Evolutionary conservation across 1,139 yeast species (phyloP).

Genomic region (Yamadazyma atmosphaerica): DNA sequence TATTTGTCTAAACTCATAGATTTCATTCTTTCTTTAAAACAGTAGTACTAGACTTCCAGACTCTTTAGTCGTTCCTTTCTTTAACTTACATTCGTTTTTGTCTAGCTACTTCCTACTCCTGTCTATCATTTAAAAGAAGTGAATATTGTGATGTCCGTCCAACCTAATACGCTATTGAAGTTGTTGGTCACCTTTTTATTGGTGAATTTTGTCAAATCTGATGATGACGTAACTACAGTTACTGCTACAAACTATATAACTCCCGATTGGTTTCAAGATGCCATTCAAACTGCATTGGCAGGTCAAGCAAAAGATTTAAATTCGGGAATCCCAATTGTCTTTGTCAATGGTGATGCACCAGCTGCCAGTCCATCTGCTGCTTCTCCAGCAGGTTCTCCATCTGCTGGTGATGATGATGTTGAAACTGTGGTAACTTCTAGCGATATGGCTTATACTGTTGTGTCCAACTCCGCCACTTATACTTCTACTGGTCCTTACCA

Average conservation of each 20-base stretch:
- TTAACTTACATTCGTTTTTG: slow-evolving; percentile 5
- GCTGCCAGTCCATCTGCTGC: background rate
- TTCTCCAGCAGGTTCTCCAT: background rate
- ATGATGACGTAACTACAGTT: slow-evolving; percentile 18
- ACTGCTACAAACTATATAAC: slow-evolving; percentile 34
- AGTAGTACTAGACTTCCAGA: background rate
- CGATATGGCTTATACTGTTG: slow-evolving; percentile 7
- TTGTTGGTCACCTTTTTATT: slow-evolving; percentile 4
- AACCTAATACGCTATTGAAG: slow-evolving; percentile 1
- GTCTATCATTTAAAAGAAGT: background rate
- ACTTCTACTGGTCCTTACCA: slow-evolving; percentile 9
- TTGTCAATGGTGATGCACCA: slow-evolving; percentile 26
- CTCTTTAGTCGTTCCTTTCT: background rate
- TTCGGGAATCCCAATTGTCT: slow-evolving; percentile 34
- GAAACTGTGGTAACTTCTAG: slow-evolving; percentile 7
- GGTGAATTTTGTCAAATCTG: slow-evolving; percentile 1
- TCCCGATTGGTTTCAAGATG: slow-evolving; percentile 27
- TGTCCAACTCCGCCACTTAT: slow-evolving; percentile 8
- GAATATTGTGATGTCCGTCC: slow-evolving; percentile 1
- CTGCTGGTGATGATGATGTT: background rate
- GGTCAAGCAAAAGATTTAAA: slow-evolving; percentile 22
- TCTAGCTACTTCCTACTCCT: slow-evolving; percentile 3
- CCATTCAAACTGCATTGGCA: slow-evolving; percentile 22
- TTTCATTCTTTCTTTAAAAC: background rate
- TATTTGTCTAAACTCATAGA: background rate